Conservation (phyloP, 192 early-diverging fungal species). For the Coemansia brasiliensis region DNA sequence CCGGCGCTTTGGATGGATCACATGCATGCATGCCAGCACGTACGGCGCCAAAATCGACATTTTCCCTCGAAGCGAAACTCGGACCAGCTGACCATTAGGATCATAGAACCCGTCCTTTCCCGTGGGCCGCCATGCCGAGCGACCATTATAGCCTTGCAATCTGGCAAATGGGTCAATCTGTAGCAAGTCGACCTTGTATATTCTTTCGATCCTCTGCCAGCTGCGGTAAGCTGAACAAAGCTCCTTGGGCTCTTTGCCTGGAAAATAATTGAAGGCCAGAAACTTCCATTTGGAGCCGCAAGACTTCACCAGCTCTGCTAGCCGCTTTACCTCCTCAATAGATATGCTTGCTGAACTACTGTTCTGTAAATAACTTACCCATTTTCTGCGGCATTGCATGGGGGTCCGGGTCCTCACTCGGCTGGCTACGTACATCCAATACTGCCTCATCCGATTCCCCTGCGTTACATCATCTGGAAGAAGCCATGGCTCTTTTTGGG, state of each 20-base stretch:
- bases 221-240: conserved; percentile 8
- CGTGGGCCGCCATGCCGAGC: conserved; percentile 33
- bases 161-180: conserved; percentile 33
- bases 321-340: conserved; percentile 8
- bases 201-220: conserved; percentile 27
- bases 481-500: conserved; percentile 38
- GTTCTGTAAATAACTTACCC: conserved; percentile 1
- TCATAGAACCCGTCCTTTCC: conserved; percentile 33
- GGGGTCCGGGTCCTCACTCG: conserved; percentile 37
- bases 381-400: conserved; percentile 29
- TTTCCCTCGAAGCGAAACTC: neutral
- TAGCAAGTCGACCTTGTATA: conserved; percentile 13
- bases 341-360: neutral
- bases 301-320: conserved; percentile 19
- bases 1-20: neutral
- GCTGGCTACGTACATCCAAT: conserved; percentile 35
- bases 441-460: conserved; percentile 2
- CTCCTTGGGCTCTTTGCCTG: neutral
- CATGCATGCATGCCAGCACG: conserved; percentile 14
- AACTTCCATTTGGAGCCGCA: conserved; percentile 27
- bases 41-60: conserved; percentile 28
- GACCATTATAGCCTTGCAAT: conserved; percentile 24
- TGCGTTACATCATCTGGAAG: neutral
- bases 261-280: conserved; percentile 20
- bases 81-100: conserved; percentile 20